Conservation (phyloP, 2,329 filamentous ascomycete species). For the Fusarium fracticaudum region DNA sequence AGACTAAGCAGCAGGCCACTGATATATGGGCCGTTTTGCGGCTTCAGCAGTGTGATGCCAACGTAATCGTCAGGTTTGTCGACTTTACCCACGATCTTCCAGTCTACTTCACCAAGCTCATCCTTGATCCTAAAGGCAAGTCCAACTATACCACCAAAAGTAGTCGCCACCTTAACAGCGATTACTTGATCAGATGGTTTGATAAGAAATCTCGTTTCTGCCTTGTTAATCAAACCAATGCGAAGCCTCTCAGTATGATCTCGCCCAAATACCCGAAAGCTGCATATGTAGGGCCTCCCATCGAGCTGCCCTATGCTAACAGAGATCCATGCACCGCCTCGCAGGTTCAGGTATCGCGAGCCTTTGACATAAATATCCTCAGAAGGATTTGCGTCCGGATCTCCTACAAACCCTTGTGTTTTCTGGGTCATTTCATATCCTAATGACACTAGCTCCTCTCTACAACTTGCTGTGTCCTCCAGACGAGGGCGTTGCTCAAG, state of each 20-base stretch:
- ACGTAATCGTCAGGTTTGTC: background rate
- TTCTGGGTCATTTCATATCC: background rate
- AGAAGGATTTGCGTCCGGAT: accelerated
- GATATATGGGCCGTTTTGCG: background rate
- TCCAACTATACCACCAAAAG: background rate
- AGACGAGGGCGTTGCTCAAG: background rate
- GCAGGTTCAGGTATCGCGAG: background rate
- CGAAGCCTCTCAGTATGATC: background rate
- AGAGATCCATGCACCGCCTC: background rate
- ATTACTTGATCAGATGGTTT: background rate
- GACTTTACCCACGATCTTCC: background rate
- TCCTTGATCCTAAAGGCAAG: background rate
- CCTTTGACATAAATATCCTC: background rate
- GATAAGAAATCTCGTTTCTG: background rate
- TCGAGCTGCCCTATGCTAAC: background rate
- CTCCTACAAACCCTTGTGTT: background rate
- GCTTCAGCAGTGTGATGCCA: background rate
- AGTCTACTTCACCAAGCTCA: accelerated
- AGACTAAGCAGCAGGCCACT: background rate
- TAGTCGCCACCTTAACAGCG: background rate
- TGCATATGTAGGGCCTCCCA: background rate
- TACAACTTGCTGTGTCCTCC: accelerated
- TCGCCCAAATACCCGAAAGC: background rate
- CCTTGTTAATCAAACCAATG: background rate
- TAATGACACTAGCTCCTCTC: background rate